Conservation (phyloP, 1,284 basidiomycete genomes). For the Cystobasidium sp. region DNA sequence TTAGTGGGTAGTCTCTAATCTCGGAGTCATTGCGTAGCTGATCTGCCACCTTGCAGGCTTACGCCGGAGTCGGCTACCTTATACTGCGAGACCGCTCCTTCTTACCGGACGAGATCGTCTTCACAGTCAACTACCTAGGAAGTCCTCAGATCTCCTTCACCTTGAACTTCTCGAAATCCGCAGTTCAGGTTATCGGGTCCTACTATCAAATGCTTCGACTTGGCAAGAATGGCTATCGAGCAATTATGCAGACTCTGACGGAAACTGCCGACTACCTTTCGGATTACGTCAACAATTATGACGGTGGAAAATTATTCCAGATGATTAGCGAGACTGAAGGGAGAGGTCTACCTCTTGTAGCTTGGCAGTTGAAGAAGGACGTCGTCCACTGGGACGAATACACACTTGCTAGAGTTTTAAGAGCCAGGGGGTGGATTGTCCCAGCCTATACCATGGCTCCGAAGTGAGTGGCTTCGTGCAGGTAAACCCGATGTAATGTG, state of each 20-base stretch:
- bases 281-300: constrained; percentile 47
- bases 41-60: constrained; percentile 49
- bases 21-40: not conserved
- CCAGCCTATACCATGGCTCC: constrained; percentile 52
- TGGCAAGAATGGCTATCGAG: constrained; percentile 55
- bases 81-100: constrained; percentile 55
- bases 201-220: constrained; percentile 52
- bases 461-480: constrained; percentile 16
- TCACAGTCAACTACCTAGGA: constrained; percentile 52
- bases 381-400: constrained; percentile 49
- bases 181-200: constrained; percentile 48
- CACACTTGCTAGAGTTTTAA: constrained; percentile 49
- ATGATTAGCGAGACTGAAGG: constrained; percentile 51
- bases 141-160: constrained; percentile 50
- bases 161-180: constrained; percentile 56
- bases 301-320: constrained; percentile 51
- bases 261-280: constrained; percentile 52
- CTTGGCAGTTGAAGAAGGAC: constrained; percentile 51
- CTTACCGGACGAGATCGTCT: constrained; percentile 56
- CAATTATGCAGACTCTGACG: constrained; percentile 55
- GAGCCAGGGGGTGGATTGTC: constrained; percentile 54
- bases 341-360: constrained; percentile 54
- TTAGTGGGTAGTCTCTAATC: not conserved
- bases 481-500: too few species aligned
- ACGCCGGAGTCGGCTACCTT: constrained; percentile 56